phyloP scores from a whole-genome alignment of 495 filamentous ascomycete species.

The Aspergillus ellipticus region DNA sequence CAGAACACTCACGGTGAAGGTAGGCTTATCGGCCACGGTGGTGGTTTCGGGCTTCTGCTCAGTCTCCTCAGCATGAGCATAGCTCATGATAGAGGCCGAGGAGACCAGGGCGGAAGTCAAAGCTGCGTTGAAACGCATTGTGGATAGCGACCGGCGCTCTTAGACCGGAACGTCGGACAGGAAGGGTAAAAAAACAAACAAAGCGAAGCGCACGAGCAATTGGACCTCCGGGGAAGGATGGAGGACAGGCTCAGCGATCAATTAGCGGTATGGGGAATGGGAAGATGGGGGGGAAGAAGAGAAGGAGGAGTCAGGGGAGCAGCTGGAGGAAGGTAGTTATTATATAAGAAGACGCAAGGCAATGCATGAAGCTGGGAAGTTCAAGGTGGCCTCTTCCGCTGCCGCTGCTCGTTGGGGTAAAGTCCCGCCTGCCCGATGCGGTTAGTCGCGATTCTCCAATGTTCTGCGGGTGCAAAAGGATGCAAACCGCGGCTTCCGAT shows the following conservation, averaged over 20 bases:
- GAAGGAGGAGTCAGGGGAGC: slow-evolving; percentile 3
- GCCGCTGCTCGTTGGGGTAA: slow-evolving; percentile 18
- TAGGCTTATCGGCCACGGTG: slow-evolving; percentile 63
- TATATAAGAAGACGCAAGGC: slow-evolving; percentile 28
- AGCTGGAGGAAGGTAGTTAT: slow-evolving; percentile 18
- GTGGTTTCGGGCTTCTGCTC: slow-evolving; percentile 57
- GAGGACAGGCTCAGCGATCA: not conserved
- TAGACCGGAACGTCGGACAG: not conserved
- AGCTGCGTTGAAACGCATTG: slow-evolving; percentile 74
- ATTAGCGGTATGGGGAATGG: slow-evolving; percentile 7
- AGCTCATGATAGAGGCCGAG: slow-evolving; percentile 67
- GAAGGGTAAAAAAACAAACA: slow-evolving; percentile 24
- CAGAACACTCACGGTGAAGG: slow-evolving; percentile 73
- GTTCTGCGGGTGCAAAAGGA: slow-evolving; percentile 13
- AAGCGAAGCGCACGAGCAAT: slow-evolving; percentile 22
- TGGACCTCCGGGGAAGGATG: slow-evolving; percentile 15
- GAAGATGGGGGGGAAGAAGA: slow-evolving; percentile 6
- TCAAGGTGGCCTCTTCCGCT: slow-evolving; percentile 47
- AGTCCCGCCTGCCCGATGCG: slow-evolving; percentile 27
- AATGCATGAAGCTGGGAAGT: slow-evolving; percentile 30
- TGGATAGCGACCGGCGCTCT: slow-evolving; percentile 29
- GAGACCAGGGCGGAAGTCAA: slow-evolving; percentile 61
- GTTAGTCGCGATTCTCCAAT: slow-evolving; percentile 29
- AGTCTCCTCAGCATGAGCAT: slow-evolving; percentile 67
- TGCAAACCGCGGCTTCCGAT: not conserved